Evolutionary conservation across 306 rosid genomes (phyloP).

Genomic region (Hippophae rhamnoides): DNA sequence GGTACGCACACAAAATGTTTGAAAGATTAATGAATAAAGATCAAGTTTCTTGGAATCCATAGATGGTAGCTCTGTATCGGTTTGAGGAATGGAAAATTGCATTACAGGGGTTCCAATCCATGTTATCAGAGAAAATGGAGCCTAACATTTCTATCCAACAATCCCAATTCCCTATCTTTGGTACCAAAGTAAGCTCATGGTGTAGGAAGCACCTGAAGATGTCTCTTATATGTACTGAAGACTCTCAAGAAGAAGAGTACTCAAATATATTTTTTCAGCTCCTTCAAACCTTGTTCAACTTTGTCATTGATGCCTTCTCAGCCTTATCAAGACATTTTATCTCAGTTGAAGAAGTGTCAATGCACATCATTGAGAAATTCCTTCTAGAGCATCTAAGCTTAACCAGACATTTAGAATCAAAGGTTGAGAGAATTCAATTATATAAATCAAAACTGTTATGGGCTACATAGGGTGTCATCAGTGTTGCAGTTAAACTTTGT

Average conservation of each 20-base stretch:
- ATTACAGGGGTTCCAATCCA: too few relatives aligned
- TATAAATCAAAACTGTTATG: constrained; percentile 50
- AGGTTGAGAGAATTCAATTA: constrained; percentile 50
- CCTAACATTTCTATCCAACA: too few relatives aligned
- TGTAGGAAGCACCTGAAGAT: constrained; percentile 74
- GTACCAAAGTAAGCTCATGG: constrained; percentile 60
- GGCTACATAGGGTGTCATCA: constrained; percentile 43
- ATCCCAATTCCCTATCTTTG: too few relatives aligned
- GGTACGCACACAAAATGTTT: not conserved
- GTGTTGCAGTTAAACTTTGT: constrained; percentile 53
- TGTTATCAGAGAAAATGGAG: too few relatives aligned
- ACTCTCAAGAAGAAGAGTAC: constrained; percentile 79
- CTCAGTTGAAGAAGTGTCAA: constrained; percentile 31
- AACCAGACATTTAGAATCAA: constrained; percentile 43
- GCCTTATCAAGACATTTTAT: constrained; percentile 47
- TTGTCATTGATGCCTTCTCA: constrained; percentile 44
- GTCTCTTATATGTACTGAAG: constrained; percentile 74
- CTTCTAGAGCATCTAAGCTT: constrained; percentile 48
- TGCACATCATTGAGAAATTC: constrained; percentile 43
- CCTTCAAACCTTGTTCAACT: constrained; percentile 50
- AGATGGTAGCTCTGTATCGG: too few relatives aligned
- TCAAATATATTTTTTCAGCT: constrained; percentile 62
- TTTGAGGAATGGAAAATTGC: too few relatives aligned
- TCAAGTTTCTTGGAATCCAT: too few relatives aligned
- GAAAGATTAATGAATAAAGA: rapidly evolving